Evolutionary conservation across 2,329 filamentous ascomycete genomes (phyloP).

Genomic region (Penicillium hordei): DNA sequence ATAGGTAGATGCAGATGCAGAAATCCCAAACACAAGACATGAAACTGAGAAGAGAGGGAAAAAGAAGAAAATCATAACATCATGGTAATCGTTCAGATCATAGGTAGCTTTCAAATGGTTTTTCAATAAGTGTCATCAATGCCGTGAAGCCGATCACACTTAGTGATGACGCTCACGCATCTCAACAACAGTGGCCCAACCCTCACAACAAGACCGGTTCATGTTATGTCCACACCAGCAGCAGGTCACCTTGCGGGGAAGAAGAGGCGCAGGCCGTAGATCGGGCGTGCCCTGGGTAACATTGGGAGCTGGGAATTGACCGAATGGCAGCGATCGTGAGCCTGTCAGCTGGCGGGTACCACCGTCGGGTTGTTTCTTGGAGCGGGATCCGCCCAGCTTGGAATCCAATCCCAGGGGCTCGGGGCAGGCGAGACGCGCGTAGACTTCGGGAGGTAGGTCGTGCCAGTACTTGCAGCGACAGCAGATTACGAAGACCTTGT

Average conservation of each 20-base stretch:
- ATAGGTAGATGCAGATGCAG: not conserved
- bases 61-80: slow-evolving; percentile 4
- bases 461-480: slow-evolving; percentile 47
- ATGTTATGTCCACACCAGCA: slow-evolving; percentile 73
- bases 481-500: slow-evolving; percentile 46
- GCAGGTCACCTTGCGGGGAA: slow-evolving; percentile 51
- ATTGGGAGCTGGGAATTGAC: not conserved
- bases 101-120: not conserved
- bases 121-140: not conserved
- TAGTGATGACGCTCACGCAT: slow-evolving; percentile 59
- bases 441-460: slow-evolving; percentile 42
- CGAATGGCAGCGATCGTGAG: slow-evolving; percentile 1
- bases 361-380: not conserved
- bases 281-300: slow-evolving; percentile 8
- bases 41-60: not conserved
- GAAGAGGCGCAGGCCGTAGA: slow-evolving; percentile 13
- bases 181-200: slow-evolving; percentile 66
- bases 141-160: not conserved
- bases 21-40: not conserved
- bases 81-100: slow-evolving; percentile 2
- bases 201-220: slow-evolving; percentile 67
- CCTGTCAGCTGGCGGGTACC: not conserved
- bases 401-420: slow-evolving; percentile 15
- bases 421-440: slow-evolving; percentile 37
- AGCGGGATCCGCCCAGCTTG: slow-evolving; percentile 6